These are phyloP conservation scores for Cyclocybe cylindracea DNA, from an alignment of 768 basidiomycete genomes.

Conservation along the genomic window DNA sequence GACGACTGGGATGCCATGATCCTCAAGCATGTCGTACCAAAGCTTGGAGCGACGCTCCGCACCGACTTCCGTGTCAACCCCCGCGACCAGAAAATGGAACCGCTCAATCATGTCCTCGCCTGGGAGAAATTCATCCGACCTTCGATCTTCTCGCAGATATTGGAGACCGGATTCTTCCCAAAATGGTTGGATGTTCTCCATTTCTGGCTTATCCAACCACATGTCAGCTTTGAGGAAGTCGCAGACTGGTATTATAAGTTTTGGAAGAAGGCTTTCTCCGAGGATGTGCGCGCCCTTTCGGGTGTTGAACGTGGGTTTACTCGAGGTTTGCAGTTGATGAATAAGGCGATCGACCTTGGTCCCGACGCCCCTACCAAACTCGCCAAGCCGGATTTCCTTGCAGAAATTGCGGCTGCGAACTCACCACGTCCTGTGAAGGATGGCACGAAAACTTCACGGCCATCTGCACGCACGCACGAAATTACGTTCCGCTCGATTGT, in stretches of 20 bases:
- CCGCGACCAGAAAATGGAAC: constrained; percentile 83
- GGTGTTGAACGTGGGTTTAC: constrained; percentile 82
- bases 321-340: constrained; percentile 90
- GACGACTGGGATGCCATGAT: constrained; percentile 91
- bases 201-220: constrained; percentile 90
- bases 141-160: constrained; percentile 77
- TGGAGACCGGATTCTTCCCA: constrained; percentile 94
- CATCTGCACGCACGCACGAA: constrained; percentile 65
- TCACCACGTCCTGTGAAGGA: constrained; percentile 29
- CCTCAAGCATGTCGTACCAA: constrained; percentile 90
- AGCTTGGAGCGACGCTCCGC: constrained; percentile 80
- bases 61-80: constrained; percentile 92
- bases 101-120: constrained; percentile 71
- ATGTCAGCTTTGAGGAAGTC: constrained; percentile 88
- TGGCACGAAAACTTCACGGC: constrained; percentile 35
- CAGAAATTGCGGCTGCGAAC: constrained; percentile 39
- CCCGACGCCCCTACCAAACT: constrained; percentile 70
- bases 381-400: constrained; percentile 64
- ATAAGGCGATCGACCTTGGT: constrained; percentile 88
- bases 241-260: constrained; percentile 83
- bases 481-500: constrained; percentile 93
- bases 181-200: constrained; percentile 94
- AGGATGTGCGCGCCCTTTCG: constrained; percentile 61
- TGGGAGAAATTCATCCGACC: constrained; percentile 79
- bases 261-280: constrained; percentile 84